These are phyloP conservation scores for Lentinus tigrinus DNA, from an alignment of 768 basidiomycete genomes.

Conservation along the genomic window DNA sequence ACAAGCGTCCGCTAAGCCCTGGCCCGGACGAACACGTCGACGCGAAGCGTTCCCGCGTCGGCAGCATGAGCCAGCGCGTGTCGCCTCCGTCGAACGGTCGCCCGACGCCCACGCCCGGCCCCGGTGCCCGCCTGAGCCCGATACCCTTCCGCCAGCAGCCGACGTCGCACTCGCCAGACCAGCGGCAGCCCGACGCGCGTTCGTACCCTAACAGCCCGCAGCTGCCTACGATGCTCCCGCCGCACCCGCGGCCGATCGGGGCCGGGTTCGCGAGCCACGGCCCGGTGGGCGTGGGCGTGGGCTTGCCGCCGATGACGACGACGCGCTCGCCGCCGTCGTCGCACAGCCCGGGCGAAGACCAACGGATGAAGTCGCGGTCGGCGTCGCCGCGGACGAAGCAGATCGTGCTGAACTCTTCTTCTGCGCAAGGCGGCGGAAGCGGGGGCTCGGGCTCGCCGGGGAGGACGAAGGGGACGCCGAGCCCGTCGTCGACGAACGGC, in stretches of 20 bases:
- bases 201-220: conserved; percentile 48
- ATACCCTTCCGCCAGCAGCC: conserved; percentile 74
- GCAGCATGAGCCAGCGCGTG: conserved; percentile 38
- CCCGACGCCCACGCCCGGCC: conserved; percentile 52
- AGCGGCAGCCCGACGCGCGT: conserved; percentile 39
- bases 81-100: conserved; percentile 51
- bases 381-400: conserved; percentile 46
- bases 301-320: conserved; percentile 68
- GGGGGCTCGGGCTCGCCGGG: conserved; percentile 35
- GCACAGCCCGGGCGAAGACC: conserved; percentile 40
- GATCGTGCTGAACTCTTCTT: conserved; percentile 47
- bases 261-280: conserved; percentile 32
- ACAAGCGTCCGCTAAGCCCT: conserved; percentile 74
- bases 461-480: conserved; percentile 50
- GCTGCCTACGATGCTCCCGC: conserved; percentile 62
- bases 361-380: conserved; percentile 52
- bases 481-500: conserved; percentile 45
- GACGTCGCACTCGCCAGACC: conserved; percentile 66
- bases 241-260: conserved; percentile 74
- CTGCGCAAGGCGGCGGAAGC: too few relatives aligned
- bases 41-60: conserved; percentile 65
- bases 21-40: conserved; percentile 57
- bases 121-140: conserved; percentile 58
- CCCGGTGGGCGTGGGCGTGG: conserved; percentile 33
- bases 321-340: conserved; percentile 64